Evolutionary conservation across 2,329 filamentous ascomycete genomes (phyloP), one percentile per base, ranked within the genome.

Genomic region (Hypoxylon sp.): DNA sequence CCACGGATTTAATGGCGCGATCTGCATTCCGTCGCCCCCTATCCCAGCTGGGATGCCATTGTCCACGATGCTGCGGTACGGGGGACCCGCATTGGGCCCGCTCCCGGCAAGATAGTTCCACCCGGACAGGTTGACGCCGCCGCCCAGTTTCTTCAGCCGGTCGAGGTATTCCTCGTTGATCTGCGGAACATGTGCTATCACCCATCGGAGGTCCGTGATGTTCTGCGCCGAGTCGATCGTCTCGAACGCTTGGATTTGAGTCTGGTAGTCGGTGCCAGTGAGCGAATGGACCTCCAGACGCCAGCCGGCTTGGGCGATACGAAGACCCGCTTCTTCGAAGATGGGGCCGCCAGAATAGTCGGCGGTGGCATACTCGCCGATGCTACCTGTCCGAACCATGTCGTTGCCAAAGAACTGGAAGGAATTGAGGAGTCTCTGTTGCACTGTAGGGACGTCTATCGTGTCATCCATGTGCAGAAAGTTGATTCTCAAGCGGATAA

Each of bases 1-100:
- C 71, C 70, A 73, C n/a, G 73, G 73, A 44, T 70, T 74, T 56
- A 74, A 30, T 2, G 73, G 72, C 22, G 72, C 73, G n/a, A 74
- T 73, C 41, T 74, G 70, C 61, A 72, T 73, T 7, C 73, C 73
- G 15, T 75, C 73, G 7, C 60, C 70, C 1, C 73, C 73, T 11
- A 74, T 70, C 1, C 72, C 72, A 8, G 70, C 70, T 1, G 58
- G 68, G 20, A 75, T 72, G 2, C 70, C 72, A 47, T 72, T 75
- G 26, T 69, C 72, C 15, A 75, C 49, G 41, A 76, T 70, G 7
- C 65, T 67, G 10, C 66, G 52, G 59, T 73, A 76, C 1, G 74
- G 74, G 15, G 74, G 74, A 1, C 74, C 74, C 1, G 71, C 71
- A 13, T 53, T 49, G 10, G 67, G 64, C 7, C 69, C 69, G 2